phyloP scores from a whole-genome alignment of 257 asterid species.

The Vinca minor region DNA sequence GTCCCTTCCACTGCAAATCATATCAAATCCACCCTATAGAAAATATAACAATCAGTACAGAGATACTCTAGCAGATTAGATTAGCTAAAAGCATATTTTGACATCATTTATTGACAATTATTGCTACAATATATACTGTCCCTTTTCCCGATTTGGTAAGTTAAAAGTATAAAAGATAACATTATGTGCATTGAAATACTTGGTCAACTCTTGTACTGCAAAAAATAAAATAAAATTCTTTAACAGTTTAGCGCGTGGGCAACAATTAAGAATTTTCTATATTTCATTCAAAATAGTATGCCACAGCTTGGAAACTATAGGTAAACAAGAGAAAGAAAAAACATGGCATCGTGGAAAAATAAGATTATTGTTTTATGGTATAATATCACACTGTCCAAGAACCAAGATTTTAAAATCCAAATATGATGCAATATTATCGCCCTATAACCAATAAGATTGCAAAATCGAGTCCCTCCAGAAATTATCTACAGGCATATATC shows the following conservation, averaged over 20 bases:
- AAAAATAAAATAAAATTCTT: no score
- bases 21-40: conserved; percentile 92
- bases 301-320: not conserved
- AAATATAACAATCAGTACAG: conserved; percentile 7
- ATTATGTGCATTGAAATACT: no score
- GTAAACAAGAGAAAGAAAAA: not conserved
- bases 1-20: conserved; percentile 98
- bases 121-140: not conserved
- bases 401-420: not conserved
- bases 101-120: not conserved
- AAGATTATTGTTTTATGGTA: not conserved
- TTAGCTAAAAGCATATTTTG: not conserved
- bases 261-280: no score
- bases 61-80: not conserved
- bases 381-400: not conserved
- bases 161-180: no score
- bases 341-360: not conserved
- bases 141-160: not conserved
- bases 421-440: not conserved
- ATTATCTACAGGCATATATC: not conserved
- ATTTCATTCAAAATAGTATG: no score
- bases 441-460: not conserved
- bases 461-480: not conserved
- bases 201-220: no score
- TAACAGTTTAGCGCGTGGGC: no score